Evolutionary conservation across 257 asterid genomes (phyloP), one percentile per base, ranked within the genome.

Genomic region (Nyctanthes arbortristis): DNA sequence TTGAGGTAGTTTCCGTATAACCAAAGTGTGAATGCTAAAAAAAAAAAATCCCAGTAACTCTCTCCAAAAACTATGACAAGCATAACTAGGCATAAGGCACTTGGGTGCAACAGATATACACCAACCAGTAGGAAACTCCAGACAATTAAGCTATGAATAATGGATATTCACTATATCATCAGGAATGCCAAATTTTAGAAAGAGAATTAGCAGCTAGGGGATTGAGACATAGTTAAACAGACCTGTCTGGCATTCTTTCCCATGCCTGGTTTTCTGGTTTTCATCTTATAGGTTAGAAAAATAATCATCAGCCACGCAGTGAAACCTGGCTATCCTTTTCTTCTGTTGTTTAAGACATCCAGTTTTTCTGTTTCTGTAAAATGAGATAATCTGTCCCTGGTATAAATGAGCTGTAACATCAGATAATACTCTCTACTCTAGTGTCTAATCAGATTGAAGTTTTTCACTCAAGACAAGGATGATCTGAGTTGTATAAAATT

Each of bases 401-500:
- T 45, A n/a, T 45, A 1, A 4, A n/a, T 45, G 55, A 45, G 54
- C 24, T 43, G 54, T 43, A 43, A n/a, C 24, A 43, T 43, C 54
- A 43, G 18, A 43, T 2, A 43, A 22, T 2, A 16, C 24, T 16
- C 52, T 43, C 24, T 43, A 16, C 22, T n/a, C 24, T 43, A 16
- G 4, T 43, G 54, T 43, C 54, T 16, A 43, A 16, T 43, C 22
- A 13, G 47, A 61, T 13, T 7, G 60, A 7, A 32, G 56, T 47
- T 9, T 57, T 62, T 54, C 22, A 65, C 31, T 77, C 73, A 72
- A 28, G 70, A 72, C 80, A 74, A 68, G 28, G 85, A 72, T 65
- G 88, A 80, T 75, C 82, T 85, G 68, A 88, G 74, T 33, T 74
- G 77, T 28, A 69, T 55, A 70, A 80, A 89, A 11, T 65, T 84